Evolutionary conservation across 2,329 filamentous ascomycete species (phyloP), one percentile per base, ranked within the genome.

Genomic region (Cladosporium sp.): DNA sequence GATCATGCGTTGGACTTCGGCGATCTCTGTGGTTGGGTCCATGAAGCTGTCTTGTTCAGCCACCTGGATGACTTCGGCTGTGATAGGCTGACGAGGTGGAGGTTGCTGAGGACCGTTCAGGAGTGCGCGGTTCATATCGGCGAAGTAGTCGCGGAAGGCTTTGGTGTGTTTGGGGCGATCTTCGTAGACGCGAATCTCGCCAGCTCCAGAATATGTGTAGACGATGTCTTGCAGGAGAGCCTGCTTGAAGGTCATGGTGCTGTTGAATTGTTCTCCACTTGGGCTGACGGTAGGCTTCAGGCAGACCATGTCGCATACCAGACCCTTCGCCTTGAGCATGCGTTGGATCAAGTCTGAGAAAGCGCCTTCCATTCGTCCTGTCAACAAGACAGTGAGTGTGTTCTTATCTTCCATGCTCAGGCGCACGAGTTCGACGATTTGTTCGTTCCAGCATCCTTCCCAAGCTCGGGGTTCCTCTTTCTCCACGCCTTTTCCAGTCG

Each of bases 381-480:
- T 98, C 55, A 98, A 76, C 9, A 97, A 79, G 38, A 98, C 84
- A 43, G 82, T 88, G 32, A 97, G 73, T 0, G 87, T 86, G 64
- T 94, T 89, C 55, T 88, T 86, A 64, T 96, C 88, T 63, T 86
- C 72, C 75, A 87, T 87, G 66, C 85, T 91, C 50, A 96, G 74
- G 61, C 79, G 77, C 35, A 94, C 89, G 25, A 97, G 79, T 60
- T 90, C 52, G 59, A 78, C 81, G 57, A 98, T 84, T 60, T 86
- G 83, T 65, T 97, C 92, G 63, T 97, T 97, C 93, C 93, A 98
- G 86, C 88, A 96, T 30, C 90, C 90, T 51, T 86, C 75, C 92
- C 92, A 98, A 8, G 80, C 91, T 19, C 83, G 82, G 36, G 79
- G 74, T 67, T 97, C 91, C 69, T 97, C 93, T 51, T 80, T 80